These are phyloP conservation scores for Venturia effusa DNA, from an alignment of 2,329 filamentous ascomycete species.

Conservation along the genomic window DNA sequence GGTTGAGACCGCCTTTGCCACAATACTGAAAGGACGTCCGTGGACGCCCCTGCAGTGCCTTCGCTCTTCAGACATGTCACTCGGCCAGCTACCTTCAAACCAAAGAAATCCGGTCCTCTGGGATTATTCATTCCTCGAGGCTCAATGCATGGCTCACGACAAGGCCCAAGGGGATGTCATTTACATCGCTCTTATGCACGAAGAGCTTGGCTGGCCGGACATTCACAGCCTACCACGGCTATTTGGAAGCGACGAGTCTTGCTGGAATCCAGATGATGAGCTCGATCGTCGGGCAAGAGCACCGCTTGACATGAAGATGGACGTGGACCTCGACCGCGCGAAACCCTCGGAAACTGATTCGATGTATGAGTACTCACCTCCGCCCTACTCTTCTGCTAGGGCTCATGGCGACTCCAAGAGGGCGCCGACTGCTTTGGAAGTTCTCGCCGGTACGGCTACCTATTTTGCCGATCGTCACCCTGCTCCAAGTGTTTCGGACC, in stretches of 20 bases:
- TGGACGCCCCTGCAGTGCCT: conserved; percentile 31
- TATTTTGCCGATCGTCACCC: neutral
- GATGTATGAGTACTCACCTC: conserved; percentile 33
- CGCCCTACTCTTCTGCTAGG: conserved; percentile 21
- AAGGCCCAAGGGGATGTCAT: conserved; percentile 31
- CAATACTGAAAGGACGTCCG: conserved; percentile 25
- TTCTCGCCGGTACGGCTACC: conserved; percentile 8
- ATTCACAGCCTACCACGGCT: conserved; percentile 25
- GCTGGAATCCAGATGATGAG: conserved; percentile 29
- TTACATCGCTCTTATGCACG: conserved; percentile 28
- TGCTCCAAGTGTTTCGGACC: conserved; percentile 10
- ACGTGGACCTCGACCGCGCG: conserved; percentile 14
- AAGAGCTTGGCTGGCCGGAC: conserved; percentile 30
- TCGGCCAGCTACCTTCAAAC: conserved; percentile 21
- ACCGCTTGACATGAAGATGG: conserved; percentile 9
- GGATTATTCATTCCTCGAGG: conserved; percentile 29
- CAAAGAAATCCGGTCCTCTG: conserved; percentile 25
- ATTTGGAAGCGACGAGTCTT: conserved; percentile 23
- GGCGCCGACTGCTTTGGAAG: conserved; percentile 1
- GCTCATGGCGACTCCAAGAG: neutral
- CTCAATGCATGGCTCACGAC: conserved; percentile 31
- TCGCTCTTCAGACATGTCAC: conserved; percentile 28
- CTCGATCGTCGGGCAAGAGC: conserved; percentile 24
- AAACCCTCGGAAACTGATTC: conserved; percentile 29
- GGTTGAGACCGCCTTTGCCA: conserved; percentile 26